phyloP scores from a whole-genome alignment of 805 yeast genomes.

The Nakazawaea wickerhamii region DNA sequence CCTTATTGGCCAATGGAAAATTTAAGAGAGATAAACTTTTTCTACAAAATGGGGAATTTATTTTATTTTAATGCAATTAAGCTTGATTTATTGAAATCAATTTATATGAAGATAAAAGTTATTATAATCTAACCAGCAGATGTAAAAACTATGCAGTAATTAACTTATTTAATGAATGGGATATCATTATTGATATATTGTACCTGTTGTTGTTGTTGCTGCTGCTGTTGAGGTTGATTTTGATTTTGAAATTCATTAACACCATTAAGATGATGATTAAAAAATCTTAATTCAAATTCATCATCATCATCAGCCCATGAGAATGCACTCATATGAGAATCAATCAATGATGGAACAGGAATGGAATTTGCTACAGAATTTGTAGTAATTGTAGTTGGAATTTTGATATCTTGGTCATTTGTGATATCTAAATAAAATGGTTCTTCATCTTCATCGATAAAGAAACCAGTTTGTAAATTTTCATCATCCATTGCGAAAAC shows the following conservation, averaged over 20 bases:
- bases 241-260: neutral
- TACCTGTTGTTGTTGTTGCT: constrained; percentile 2
- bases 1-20: too few relatives aligned
- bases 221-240: neutral
- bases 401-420: neutral
- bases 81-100: too few relatives aligned
- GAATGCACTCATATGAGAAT: constrained; percentile 6
- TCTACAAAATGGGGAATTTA: too few relatives aligned
- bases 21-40: too few relatives aligned
- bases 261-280: neutral
- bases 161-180: neutral
- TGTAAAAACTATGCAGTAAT: neutral
- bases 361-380: neutral
- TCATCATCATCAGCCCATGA: constrained; percentile 13
- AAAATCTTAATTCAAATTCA: constrained; percentile 2
- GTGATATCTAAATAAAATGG: neutral
- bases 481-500: constrained; percentile 6
- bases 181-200: constrained; percentile 3
- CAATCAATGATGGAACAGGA: constrained; percentile 8
- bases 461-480: neutral
- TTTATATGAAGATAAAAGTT: too few relatives aligned
- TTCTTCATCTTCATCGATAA: neutral
- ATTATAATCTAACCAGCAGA: constrained; percentile 1
- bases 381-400: neutral
- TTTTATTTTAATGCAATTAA: too few relatives aligned